Conservation (phyloP, 106 monocot species). For the Vanilla planifolia region DNA sequence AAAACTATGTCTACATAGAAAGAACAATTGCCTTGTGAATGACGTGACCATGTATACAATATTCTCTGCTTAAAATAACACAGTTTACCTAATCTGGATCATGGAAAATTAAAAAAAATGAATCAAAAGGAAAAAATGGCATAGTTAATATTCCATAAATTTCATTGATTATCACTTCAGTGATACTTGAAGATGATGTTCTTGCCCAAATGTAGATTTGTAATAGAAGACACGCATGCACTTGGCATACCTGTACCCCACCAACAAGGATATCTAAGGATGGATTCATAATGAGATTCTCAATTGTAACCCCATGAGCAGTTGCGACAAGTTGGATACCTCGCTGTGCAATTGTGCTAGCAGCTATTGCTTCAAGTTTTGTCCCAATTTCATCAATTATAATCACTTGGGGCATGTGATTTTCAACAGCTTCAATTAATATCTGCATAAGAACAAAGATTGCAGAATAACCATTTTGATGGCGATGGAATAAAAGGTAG, state of each 20-base stretch:
- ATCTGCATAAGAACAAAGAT: conserved; percentile 34
- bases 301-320: conserved; percentile 74
- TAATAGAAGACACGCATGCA: background rate
- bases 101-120: no score
- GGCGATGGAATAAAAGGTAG: no score
- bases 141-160: no score
- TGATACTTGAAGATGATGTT: no score
- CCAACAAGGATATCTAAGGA: conserved; percentile 86
- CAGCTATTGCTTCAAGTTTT: conserved; percentile 56
- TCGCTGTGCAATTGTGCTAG: conserved; percentile 85
- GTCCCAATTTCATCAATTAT: conserved; percentile 93
- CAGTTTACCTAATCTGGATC: no score
- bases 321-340: conserved; percentile 89
- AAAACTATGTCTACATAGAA: no score
- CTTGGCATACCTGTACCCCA: conserved; percentile 57
- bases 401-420: conserved; percentile 91
- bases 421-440: conserved; percentile 85
- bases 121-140: no score
- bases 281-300: conserved; percentile 62
- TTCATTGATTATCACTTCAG: no score
- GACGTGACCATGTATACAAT: no score
- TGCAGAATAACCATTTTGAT: conserved; percentile 1
- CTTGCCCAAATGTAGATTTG: no score
- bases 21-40: no score
- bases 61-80: no score